Base-by-base conservation (phyloP, 163 green algal species). In the Prototheca stagnorum region DNA sequence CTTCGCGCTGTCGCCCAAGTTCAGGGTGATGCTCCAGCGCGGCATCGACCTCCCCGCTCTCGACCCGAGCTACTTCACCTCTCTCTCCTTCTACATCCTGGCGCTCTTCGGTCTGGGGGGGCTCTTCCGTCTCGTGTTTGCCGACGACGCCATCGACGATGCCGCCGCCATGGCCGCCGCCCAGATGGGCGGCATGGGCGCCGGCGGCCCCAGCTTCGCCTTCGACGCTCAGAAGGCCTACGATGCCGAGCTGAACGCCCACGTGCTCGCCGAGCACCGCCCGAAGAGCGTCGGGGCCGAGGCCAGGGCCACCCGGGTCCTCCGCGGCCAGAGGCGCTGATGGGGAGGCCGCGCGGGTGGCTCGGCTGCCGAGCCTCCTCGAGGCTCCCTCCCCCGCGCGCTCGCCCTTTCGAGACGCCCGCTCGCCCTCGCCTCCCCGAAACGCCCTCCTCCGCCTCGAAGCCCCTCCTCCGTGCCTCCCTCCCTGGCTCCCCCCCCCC, bases 41-140 rank as follows among this genome's bases (percentile, higher is more conserved):
- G 89, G 89, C 31, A 89, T 98, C 40, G 89, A 97, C 62, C 65
- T 98, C 27, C 56, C 72, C 9, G 76, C 68, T 21, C 70, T 96
- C 39, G 83, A 97, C 56, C 81, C 93, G n/a, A 78, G 70, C 34
- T 95, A 95, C 73, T 88, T 97, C 64, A 93, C 81, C 24, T 77
- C 56, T 22, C 69, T 97, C 26, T 92, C 75, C 21, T 97, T 87
- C 72, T 98, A 97, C 77, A 92, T 98, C 56, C 67, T 95, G 27
- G 69, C 93, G 54, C 70, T 97, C 24, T 95, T 98, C 63, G 86
- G 84, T 2, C 66, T 89, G 35, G 64, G 84, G 1, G 88, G 88
- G 3, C 62, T 85, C 0, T 84, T 96, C 47, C 80, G 54, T n/a
- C 68, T 97, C 2, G 65, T 92, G 15, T 92, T 97, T 59, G 56